phyloP scores from a whole-genome alignment of 495 filamentous ascomycete genomes.

The Aspergillus conjunctus region DNA sequence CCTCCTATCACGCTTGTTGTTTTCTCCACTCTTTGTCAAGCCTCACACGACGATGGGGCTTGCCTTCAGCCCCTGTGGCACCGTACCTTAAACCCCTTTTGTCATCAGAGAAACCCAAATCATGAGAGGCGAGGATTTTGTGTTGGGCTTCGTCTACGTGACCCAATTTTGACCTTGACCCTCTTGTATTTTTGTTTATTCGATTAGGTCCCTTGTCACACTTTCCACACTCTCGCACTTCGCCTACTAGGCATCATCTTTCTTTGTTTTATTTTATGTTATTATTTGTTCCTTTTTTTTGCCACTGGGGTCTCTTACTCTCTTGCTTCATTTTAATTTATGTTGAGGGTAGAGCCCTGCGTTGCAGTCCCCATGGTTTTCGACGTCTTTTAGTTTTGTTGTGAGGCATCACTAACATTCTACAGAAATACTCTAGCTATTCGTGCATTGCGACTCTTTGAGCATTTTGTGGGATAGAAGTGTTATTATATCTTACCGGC shows the following conservation, averaged over 20 bases:
- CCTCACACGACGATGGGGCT: background rate
- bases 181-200: background rate
- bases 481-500: background rate
- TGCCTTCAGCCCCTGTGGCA: constrained; percentile 11
- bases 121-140: background rate
- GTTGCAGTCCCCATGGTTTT: background rate
- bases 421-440: background rate
- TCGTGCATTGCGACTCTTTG: no score
- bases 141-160: background rate
- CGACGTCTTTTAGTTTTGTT: background rate
- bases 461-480: background rate
- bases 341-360: background rate
- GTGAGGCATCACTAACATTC: background rate
- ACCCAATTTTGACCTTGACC: background rate
- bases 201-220: background rate
- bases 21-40: constrained; percentile 19
- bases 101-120: background rate
- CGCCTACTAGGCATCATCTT: background rate
- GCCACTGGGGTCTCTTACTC: background rate
- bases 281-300: background rate
- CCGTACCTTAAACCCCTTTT: background rate
- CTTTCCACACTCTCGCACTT: background rate
- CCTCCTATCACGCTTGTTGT: background rate
- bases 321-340: background rate
- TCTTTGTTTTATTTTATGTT: background rate